These are phyloP conservation scores for Vaccinium macrocarpon DNA, from an alignment of 148 eudicot genomes.

Conservation along the genomic window DNA sequence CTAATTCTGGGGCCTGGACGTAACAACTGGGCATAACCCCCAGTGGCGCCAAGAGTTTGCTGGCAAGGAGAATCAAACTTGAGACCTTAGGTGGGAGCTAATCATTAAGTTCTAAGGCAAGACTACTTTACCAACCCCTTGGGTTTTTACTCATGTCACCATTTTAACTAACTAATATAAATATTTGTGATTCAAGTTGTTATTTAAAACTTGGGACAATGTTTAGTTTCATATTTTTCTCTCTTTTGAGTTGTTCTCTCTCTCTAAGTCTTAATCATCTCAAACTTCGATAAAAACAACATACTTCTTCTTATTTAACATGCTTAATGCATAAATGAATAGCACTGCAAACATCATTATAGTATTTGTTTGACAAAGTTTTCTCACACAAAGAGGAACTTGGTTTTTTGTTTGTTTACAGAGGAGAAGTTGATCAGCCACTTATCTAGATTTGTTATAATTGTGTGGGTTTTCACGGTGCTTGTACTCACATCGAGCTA, in stretches of 20 bases:
- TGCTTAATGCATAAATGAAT: background rate
- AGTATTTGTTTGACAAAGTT: background rate
- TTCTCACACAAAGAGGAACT: background rate
- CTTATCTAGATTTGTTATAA: constrained; percentile 58
- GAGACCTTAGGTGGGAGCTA: no score
- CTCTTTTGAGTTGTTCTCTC: background rate
- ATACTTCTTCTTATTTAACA: background rate
- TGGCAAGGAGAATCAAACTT: no score
- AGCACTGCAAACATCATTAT: background rate
- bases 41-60: no score
- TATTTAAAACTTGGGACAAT: background rate
- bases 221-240: background rate
- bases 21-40: no score
- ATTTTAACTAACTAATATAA: no score
- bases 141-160: background rate
- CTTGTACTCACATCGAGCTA: constrained; percentile 56
- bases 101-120: no score
- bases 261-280: background rate
- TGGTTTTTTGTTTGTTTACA: constrained; percentile 10
- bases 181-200: background rate
- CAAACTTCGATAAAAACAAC: background rate
- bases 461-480: constrained; percentile 61
- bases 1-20: no score
- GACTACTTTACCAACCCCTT: no score
- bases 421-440: constrained; percentile 55